Evolutionary conservation across 2,329 filamentous ascomycete genomes (phyloP), one percentile per base, ranked within the genome.

Genomic region (Pseudocercospora fuligena): DNA sequence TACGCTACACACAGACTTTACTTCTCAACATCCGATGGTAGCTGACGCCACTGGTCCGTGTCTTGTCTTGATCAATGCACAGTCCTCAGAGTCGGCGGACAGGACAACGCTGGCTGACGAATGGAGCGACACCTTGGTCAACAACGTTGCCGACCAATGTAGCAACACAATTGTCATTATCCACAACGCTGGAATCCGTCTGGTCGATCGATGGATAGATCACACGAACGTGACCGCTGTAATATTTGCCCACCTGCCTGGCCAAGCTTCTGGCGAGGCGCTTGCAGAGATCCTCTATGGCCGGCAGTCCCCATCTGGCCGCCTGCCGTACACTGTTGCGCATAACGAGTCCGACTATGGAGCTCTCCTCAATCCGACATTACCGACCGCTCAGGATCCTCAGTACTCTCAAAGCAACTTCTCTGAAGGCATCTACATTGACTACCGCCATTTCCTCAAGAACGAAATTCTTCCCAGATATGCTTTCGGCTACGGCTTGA

Each of bases 401-500:
- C 69, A 70, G 46, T 72, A 72, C 53, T 65, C 69, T 49, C 70
- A 72, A 40, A 68, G 65, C 47, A 73, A 75, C 56, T 79, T 76
- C 66, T 67, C 72, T 21, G 81, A 82, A 74, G 79, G 80, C 36
- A 70, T 82, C 11, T 79, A 78, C 69, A 78, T 82, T 68, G 81
- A 83, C 69, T 83, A 83, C 72, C 76, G 80, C 29, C 69, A 75
- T 40, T 82, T 83, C 64, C 79, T 81, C 67, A 74, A 79, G 66
- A 69, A 77, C 36, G 77, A 77, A 58, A 81, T 82, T 47, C 69
- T 69, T 2, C 80, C 81, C 0, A 75, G 80, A 4, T 83, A 77
- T 67, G 80, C 80, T 11, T 83, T 82, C 65, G 81, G 81, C 23
- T 82, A 79, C 63, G 81, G 80, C 7, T 70, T 83, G 9, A 78